Base-by-base conservation (phyloP, 805 yeast genomes). In the Metschnikowia continentalis region DNA sequence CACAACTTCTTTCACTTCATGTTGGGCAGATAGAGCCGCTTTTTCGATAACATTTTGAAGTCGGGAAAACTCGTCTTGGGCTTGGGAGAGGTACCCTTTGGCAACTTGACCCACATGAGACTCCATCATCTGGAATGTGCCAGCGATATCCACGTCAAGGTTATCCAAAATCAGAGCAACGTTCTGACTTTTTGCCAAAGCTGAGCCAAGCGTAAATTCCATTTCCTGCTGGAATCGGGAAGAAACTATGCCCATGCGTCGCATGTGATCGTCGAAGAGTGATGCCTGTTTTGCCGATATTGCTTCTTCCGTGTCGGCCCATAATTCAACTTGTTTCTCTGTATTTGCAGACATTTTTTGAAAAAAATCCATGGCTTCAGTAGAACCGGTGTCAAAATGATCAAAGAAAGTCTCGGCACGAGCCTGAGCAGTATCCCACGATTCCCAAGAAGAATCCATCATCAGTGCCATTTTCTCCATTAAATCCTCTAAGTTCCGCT, bases 221-320 rank as follows among this genome's bases (percentile, higher is more conserved):
- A 42, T 8, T 22, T 42, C 38, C 30, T 20, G 30, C 5, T 33
- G 26, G 5, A n/a, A 20, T n/a, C 23, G 22, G 7, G 36, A 33
- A 42, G 37, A 35, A 14, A 42, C 20, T 15, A 33, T 7, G 6
- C 35, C 38, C 37, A 42, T 23, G 14, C 19, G 30, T 3, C 23
- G 17, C n/a, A 37, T 30, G n/a, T 49, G 49, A 3, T 50, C 39
- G 15, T 49, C 51, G 5, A 44, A 30, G 15, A 52, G 48, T 19
- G 46, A 30, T 8, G 43, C 10, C 14, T 52, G 48, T 8, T 47
- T 47, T 30, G 22, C 48, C 17, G 36, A 33, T 11, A 40, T 37
- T 14, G 37, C 26, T 13, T 44, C 42, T 17, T 44, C 38, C 42
- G 36, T 45, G 15, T 35, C 52, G 2, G 45, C 48, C n/a, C 48